Base-by-base conservation (phyloP, 352 stramenopile genomes). In the Pythium brassicae region DNA sequence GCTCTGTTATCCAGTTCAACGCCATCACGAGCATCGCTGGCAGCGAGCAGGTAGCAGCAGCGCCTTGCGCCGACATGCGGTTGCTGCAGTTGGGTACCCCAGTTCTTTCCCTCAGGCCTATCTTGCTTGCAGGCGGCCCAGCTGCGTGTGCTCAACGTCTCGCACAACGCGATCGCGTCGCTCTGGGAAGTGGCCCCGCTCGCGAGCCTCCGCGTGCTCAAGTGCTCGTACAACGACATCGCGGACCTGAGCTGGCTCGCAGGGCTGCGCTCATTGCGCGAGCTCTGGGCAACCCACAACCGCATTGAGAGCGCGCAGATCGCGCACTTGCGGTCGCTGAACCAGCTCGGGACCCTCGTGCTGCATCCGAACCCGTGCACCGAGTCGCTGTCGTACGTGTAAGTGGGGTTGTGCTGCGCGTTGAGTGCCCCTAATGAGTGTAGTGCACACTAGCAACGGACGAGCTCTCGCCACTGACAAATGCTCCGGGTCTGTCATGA, bases 351-450 rank as follows among this genome's bases (percentile, higher is more conserved):
- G 34, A 80, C 65, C 19, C 63, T 92, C 19, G 58, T 88, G 23
- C 45, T 90, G 10, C 78, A 88, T 29, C 74, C 79, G 19, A 92
- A 92, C 63, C 82, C 82, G 25, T 90, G 78, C 59, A 88, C 79
- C 0, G 61, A 83, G 19, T 46, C 42, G 19, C 51, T 66, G 9
- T 66, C 76, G 17, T 89, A 86, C 53, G 48, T 74, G 81, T 88
- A 54, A 22, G 69, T 48, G 14, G 27, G 22, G 12, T 19, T 46
- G 10, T 46, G 20, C 19, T 26, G 19, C 3, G 11, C 20, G n/a
- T n/a, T n/a, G n/a, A n/a, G n/a, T n/a, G n/a, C n/a, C n/a, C n/a
- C n/a, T n/a, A n/a, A n/a, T n/a, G n/a, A n/a, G n/a, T n/a, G n/a
- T n/a, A n/a, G n/a, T n/a, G n/a, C n/a, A n/a, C n/a, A n/a, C n/a